Evolutionary conservation across 2,329 filamentous ascomycete species (phyloP), one percentile per base, ranked within the genome.

Genomic region (Botrytis medusae): DNA sequence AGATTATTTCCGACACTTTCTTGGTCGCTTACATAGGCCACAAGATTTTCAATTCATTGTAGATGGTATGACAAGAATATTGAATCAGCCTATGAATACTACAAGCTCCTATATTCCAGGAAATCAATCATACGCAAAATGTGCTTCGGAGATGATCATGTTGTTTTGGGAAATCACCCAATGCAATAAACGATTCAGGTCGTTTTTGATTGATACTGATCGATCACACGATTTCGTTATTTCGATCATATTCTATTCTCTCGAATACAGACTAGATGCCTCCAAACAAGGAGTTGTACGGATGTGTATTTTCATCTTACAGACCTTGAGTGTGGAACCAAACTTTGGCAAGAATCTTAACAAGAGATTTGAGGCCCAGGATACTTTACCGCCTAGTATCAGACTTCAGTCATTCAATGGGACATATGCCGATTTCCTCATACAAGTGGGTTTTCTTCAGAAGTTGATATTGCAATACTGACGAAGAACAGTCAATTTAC

Each of bases 1-100:
- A 81, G 79, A 99, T 82, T 95, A 91, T 80, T 98, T 97, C 81
- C 92, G 96, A 25, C 94, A 98, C 82, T 98, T 97, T 70, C 77
- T 82, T 42, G 81, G 96, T 44, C 90, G 95, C 54, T 83, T 99
- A 63, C 96, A 98, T 83, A 90, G 96, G 64, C 93, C 95, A 1
- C 94, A 98, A 81, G 96, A 99, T 81, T 98, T 99, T 79, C 96
- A 99, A 81, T 99, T 99, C 81, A 90, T 98, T 37, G 93, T 97
- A 18, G 95, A 98, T 80, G 95, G 95, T 67, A 97, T 98, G 91
- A 95, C 92, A 0, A 90, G 94, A 78, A 93, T 98, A 65, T 85
- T 99, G 69, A 96, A 97, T 78, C 95, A 98, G 78, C 95, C 95
- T 37, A 90, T 98, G 75, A 94, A 97, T 83, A 92, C 94, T 61